Base-by-base conservation (phyloP, 768 basidiomycete species). In the Trametes maxima region DNA sequence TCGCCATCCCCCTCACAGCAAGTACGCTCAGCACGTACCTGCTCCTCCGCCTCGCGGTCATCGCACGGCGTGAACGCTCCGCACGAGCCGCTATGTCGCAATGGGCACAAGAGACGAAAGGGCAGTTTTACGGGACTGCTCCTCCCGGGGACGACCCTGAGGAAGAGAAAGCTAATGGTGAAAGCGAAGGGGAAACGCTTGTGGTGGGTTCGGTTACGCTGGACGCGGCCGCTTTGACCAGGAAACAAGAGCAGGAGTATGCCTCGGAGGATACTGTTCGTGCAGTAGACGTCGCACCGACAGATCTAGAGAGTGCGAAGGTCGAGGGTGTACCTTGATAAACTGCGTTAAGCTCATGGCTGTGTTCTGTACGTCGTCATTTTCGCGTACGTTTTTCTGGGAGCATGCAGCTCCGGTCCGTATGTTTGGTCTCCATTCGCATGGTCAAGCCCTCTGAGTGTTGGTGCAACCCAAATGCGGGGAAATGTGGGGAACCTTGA, bases 71-170 rank as follows among this genome's bases (percentile, higher is more conserved):
- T 19, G 59, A 64, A 42, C 58, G 67, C 28, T 50, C 48, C 5
- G 47, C 58, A 6, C 63, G 67, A 33, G 36, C 36, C 0, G 67
- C 65, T 2, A 37, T 63, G 22, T 19, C 43, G 16, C 56, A 36
- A 16, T 64, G 65, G 60, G 51, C 57, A 5, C 36, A 62, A 16
- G 69, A 68, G 25, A 53, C 64, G 12, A 65, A 61, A 22, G 42
- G 22, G 3, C 63, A 51, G 22, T 43, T 65, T 17, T 22, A 17
- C 28, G 50, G 50, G n/a, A 21, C 3, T 5, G 21, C 36, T 12
- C 51, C 21, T n/a, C 8, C 5, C 3, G 37, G 17, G 17, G 45
- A 48, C 1, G 35, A n/a, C n/a, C n/a, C n/a, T n/a, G n/a, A 37
- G 14, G 36, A 12, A 16, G 36, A 12, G 7, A 48, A 16, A 5